Evolutionary conservation across 164 flowering plant species (phyloP).

Genomic region (Magnolia kwangsiensis): DNA sequence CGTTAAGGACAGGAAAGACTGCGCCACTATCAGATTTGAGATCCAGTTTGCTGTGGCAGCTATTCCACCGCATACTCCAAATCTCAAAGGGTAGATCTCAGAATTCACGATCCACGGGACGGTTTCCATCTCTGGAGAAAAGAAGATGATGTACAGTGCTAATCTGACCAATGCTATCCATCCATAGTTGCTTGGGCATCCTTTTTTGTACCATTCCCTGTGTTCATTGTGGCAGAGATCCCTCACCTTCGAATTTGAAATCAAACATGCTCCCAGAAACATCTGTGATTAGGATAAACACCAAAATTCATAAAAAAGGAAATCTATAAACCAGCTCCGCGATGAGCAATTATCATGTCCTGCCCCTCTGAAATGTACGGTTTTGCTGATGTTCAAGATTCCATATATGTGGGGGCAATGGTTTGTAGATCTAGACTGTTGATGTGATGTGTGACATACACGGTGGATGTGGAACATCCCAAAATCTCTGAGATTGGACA

Average conservation of each 20-base stretch:
- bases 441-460: too few relatives aligned
- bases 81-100: conserved; percentile 66
- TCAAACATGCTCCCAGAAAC: conserved; percentile 50
- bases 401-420: too few relatives aligned
- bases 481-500: too few relatives aligned
- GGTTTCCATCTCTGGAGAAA: conserved; percentile 77
- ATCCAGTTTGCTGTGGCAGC: conserved; percentile 67
- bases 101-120: conserved; percentile 76
- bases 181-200: conserved; percentile 59
- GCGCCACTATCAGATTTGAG: conserved; percentile 62
- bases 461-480: too few relatives aligned
- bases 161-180: conserved; percentile 55
- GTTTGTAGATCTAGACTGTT: too few relatives aligned
- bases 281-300: conserved; percentile 27
- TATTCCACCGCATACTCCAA: conserved; percentile 54
- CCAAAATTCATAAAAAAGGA: neutral
- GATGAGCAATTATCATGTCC: too few relatives aligned
- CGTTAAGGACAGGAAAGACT: conserved; percentile 55
- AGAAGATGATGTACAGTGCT: conserved; percentile 56
- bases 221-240: conserved; percentile 28
- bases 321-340: neutral
- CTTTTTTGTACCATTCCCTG: conserved; percentile 55
- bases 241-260: conserved; percentile 32
- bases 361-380: too few relatives aligned
- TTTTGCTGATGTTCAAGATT: too few relatives aligned